phyloP scores from a whole-genome alignment of 192 early-diverging fungal genomes.

The Podila clonocystis region DNA sequence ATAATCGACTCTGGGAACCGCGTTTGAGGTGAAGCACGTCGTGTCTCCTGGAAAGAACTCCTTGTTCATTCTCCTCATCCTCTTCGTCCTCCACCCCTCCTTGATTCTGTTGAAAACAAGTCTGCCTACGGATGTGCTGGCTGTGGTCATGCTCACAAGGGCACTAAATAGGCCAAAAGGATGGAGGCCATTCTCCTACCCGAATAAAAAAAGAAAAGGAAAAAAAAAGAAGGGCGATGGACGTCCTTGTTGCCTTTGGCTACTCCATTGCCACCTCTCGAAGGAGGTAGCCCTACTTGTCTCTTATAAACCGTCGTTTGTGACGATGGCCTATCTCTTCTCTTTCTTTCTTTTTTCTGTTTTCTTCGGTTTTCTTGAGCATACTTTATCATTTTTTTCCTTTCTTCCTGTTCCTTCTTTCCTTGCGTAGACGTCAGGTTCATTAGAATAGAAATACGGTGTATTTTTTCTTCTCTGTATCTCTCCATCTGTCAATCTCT shows the following conservation, averaged over 20 bases:
- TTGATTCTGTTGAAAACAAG: too few relatives aligned
- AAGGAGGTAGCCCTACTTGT: background rate
- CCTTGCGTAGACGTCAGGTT: background rate
- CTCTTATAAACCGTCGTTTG: background rate
- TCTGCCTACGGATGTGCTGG: background rate
- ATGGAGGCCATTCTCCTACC: background rate
- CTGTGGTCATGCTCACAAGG: background rate
- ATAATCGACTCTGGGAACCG: too few relatives aligned
- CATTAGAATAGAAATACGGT: background rate
- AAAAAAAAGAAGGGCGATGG: background rate
- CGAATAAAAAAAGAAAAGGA: background rate
- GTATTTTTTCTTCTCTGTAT: background rate
- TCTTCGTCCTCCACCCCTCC: background rate
- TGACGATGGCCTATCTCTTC: background rate
- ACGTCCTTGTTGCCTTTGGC: slow-evolving; percentile 1
- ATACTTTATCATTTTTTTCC: background rate
- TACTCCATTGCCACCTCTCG: background rate
- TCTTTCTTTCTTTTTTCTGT: background rate
- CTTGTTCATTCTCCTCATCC: background rate
- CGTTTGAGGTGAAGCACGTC: background rate
- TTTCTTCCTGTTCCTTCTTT: background rate
- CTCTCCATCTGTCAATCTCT: background rate
- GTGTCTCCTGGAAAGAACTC: background rate
- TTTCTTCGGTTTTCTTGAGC: background rate
- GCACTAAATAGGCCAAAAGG: background rate